Conservation (phyloP, 257 asterid species). For the Plantago major region DNA sequence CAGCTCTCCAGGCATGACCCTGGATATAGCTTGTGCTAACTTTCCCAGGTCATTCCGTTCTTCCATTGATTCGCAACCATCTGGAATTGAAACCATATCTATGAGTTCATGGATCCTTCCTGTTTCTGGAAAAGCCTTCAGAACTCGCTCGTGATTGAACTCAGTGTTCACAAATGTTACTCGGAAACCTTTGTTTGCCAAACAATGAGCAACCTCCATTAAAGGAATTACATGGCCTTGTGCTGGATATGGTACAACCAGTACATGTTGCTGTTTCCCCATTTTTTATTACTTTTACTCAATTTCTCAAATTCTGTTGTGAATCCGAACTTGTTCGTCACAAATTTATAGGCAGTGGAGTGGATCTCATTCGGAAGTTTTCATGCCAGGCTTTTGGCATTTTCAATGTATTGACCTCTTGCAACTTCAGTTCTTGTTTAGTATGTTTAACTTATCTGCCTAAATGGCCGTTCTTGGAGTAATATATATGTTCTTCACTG, state of each 20-base stretch:
- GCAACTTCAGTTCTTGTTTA: not conserved
- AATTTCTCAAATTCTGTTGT: not conserved
- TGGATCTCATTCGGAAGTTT: too few species aligned
- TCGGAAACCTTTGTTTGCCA: slow-evolving; percentile 36
- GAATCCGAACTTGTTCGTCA: not conserved
- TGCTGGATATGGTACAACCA: slow-evolving; percentile 63
- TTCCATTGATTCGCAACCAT: slow-evolving; percentile 54
- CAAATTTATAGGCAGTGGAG: not conserved
- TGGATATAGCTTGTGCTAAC: slow-evolving; percentile 20
- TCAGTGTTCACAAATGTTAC: slow-evolving; percentile 53
- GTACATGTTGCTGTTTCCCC: slow-evolving; percentile 44
- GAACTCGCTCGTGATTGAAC: slow-evolving; percentile 45
- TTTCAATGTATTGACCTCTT: not conserved
- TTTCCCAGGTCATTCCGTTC: slow-evolving; percentile 45
- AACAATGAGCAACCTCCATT: slow-evolving; percentile 47
- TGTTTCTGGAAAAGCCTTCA: slow-evolving; percentile 25
- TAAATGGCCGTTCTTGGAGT: not conserved
- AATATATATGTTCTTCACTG: not conserved
- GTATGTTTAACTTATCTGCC: not conserved
- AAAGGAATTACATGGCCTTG: slow-evolving; percentile 76
- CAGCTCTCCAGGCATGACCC: slow-evolving; percentile 42
- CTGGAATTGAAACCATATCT: slow-evolving; percentile 46
- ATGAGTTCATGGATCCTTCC: slow-evolving; percentile 23
- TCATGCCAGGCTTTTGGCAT: not conserved
- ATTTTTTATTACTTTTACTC: slow-evolving; percentile 7